Evolutionary conservation across 1,284 basidiomycete genomes (phyloP).

Genomic region (Kwoniella shivajii): DNA sequence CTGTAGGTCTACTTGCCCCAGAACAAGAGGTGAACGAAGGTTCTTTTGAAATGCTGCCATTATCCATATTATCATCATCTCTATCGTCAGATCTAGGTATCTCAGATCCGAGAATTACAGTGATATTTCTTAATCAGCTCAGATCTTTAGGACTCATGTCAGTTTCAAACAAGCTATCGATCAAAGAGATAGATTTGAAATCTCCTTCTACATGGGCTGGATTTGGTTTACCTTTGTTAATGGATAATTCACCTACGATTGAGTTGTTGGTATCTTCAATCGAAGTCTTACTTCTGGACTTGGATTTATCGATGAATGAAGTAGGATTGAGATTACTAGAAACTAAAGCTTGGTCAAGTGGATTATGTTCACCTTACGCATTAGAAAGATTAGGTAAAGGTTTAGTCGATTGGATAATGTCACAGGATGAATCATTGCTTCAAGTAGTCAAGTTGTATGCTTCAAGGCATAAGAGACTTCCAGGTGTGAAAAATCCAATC

Average conservation of each 20-base stretch:
- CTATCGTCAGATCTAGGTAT: slow-evolving; percentile 66
- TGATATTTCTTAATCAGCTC: slow-evolving; percentile 63
- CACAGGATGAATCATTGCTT: slow-evolving; percentile 45
- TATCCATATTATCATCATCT: slow-evolving; percentile 64
- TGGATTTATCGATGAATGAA: slow-evolving; percentile 73
- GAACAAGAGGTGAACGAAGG: slow-evolving; percentile 45
- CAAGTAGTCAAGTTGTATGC: slow-evolving; percentile 42
- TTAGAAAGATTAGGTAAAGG: slow-evolving; percentile 54
- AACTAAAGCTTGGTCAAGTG: slow-evolving; percentile 70
- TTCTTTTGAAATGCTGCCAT: slow-evolving; percentile 63
- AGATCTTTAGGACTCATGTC: slow-evolving; percentile 61
- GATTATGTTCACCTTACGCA: slow-evolving; percentile 68
- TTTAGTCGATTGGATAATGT: slow-evolving; percentile 57
- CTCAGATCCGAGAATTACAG: slow-evolving; percentile 60
- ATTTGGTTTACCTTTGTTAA: slow-evolving; percentile 68
- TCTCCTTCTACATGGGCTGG: slow-evolving; percentile 25
- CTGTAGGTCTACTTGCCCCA: slow-evolving; percentile 4
- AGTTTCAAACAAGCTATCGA: neutral
- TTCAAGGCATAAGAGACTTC: slow-evolving; percentile 54
- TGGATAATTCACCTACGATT: slow-evolving; percentile 70
- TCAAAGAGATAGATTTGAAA: neutral
- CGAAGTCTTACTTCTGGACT: slow-evolving; percentile 68
- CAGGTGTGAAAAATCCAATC: slow-evolving; percentile 62
- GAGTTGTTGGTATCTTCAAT: slow-evolving; percentile 70
- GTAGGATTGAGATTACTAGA: slow-evolving; percentile 66